A percentile compares a stretch with the other conserved stretches of the same genome.
Evolutionary conservation across 73 alveolate species (phyloP).

Genomic region (Symbiodinium pilosum): DNA sequence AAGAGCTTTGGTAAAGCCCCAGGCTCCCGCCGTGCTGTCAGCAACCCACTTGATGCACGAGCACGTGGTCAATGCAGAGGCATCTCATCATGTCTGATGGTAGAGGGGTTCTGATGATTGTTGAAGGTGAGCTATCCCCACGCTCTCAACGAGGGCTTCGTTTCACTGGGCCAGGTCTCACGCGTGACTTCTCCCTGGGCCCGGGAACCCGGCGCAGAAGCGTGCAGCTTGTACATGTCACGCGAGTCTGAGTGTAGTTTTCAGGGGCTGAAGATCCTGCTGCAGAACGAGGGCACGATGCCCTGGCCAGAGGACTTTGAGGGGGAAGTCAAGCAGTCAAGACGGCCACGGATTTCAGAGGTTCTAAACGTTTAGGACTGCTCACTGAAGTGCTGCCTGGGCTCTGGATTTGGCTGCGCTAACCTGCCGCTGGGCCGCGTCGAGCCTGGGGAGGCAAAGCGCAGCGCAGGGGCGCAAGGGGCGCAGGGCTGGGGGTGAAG

Average conservation of each 20-base stretch:
- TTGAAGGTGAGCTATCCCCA: too few relatives aligned
- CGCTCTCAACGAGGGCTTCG: too few relatives aligned
- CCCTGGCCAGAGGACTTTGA: background rate
- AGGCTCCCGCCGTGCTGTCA: background rate
- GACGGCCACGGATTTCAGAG: too few relatives aligned
- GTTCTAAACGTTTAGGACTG: background rate
- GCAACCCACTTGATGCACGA: constrained; percentile 10
- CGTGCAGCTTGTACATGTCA: too few relatives aligned
- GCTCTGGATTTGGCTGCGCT: background rate
- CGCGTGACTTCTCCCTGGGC: background rate
- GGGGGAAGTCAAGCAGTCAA: background rate
- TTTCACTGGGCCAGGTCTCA: background rate
- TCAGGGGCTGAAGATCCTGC: background rate
- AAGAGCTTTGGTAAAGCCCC: background rate
- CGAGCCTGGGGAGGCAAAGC: background rate
- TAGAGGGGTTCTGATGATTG: too few relatives aligned
- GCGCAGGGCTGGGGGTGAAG: background rate
- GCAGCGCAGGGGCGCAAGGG: too few relatives aligned
- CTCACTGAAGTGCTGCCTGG: constrained; percentile 3
- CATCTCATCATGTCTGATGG: too few relatives aligned
- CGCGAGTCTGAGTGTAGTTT: too few relatives aligned
- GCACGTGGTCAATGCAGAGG: background rate
- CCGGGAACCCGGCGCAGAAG: background rate
- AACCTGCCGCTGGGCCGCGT: background rate
- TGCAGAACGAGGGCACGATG: background rate